phyloP scores from a whole-genome alignment of 805 yeast genomes.

The Maudiozyma saulgeensis region DNA sequence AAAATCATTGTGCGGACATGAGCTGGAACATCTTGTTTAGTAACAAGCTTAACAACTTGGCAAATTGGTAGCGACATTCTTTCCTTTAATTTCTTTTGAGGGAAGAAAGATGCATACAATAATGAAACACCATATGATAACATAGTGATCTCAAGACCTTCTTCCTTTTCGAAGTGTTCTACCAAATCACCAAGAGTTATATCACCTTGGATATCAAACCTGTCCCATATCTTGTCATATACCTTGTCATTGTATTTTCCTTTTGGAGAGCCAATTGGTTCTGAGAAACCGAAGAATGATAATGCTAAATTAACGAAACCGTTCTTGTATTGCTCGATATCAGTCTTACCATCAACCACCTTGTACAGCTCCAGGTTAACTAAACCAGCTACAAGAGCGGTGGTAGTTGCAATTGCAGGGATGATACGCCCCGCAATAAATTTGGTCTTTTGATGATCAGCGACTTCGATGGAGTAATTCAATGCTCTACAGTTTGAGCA shows the following conservation, averaged over 20 bases:
- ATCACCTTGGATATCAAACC: constrained; percentile 76
- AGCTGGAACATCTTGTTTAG: constrained; percentile 69
- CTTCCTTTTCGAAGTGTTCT: constrained; percentile 66
- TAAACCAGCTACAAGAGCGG: constrained; percentile 94
- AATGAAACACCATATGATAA: constrained; percentile 82
- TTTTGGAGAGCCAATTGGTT: constrained; percentile 81
- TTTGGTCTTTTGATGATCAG: constrained; percentile 83
- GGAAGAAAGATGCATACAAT: constrained; percentile 87
- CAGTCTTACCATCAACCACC: constrained; percentile 65
- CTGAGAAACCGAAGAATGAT: constrained; percentile 95
- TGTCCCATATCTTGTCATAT: constrained; percentile 90
- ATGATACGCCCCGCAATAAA: constrained; percentile 97
- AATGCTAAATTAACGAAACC: constrained; percentile 88
- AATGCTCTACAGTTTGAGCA: constrained; percentile 94
- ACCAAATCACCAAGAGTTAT: constrained; percentile 65
- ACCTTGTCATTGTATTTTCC: constrained; percentile 69
- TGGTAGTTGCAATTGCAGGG: constrained; percentile 98
- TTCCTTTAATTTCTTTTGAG: constrained; percentile 80
- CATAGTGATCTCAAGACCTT: constrained; percentile 86
- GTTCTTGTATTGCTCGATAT: constrained; percentile 80
- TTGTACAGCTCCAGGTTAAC: constrained; percentile 87
- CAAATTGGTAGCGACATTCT: constrained; percentile 60
- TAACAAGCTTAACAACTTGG: constrained; percentile 70
- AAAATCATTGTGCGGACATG: constrained; percentile 72
- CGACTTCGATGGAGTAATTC: constrained; percentile 81